phyloP scores from a whole-genome alignment of 805 yeast species.

The Saccharomycodes ludwigii region DNA sequence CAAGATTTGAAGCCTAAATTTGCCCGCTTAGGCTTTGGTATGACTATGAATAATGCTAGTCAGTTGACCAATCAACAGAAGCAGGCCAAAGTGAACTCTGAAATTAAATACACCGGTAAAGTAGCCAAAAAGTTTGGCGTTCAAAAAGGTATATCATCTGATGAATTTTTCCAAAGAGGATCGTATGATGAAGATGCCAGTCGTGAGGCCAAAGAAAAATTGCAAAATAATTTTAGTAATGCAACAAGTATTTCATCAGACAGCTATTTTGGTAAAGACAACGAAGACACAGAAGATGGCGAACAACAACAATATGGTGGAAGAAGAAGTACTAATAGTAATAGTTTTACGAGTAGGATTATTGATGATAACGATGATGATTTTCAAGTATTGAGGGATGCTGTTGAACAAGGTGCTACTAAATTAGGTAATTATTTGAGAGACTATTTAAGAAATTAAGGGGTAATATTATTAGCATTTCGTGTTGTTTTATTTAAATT shows the following conservation, averaged over 20 bases:
- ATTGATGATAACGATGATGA: conserved; percentile 73
- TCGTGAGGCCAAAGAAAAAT: conserved; percentile 68
- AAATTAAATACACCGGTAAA: conserved; percentile 59
- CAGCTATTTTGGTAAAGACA: conserved; percentile 83
- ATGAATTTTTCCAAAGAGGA: conserved; percentile 86
- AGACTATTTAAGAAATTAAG: conserved; percentile 76
- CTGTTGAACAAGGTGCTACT: conserved; percentile 86
- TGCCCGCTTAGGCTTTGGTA: conserved; percentile 84
- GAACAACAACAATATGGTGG: conserved; percentile 13
- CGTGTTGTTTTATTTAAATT: too few relatives aligned
- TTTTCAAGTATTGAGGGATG: conserved; percentile 78
- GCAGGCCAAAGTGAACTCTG: conserved; percentile 32
- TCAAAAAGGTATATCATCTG: conserved; percentile 93
- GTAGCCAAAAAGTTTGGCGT: conserved; percentile 68
- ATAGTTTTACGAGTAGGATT: conserved; percentile 49
- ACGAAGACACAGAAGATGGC: conserved; percentile 32
- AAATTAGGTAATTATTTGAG: conserved; percentile 76
- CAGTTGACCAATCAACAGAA: conserved; percentile 29
- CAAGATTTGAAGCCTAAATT: conserved; percentile 35
- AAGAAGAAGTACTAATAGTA: conserved; percentile 20
- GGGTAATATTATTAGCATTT: too few relatives aligned
- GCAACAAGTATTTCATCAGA: conserved; percentile 88
- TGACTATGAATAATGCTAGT: conserved; percentile 55
- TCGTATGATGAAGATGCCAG: conserved; percentile 66
- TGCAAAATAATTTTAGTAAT: conserved; percentile 61